Conservation (phyloP, 2,329 filamentous ascomycete species). For the Sphaerulina populicola region DNA sequence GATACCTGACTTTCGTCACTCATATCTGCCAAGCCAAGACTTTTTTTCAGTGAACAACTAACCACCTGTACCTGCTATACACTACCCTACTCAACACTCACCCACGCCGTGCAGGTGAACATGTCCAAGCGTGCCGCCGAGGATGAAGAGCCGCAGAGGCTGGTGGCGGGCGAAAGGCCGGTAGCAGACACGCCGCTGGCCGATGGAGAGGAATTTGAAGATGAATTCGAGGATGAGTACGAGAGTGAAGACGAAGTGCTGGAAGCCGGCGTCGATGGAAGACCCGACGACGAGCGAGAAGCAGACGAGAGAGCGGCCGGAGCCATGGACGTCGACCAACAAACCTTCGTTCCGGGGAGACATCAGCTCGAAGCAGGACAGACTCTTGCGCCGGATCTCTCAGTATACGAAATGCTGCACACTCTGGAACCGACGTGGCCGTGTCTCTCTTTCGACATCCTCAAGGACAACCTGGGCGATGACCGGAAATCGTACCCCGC, state of each 20-base stretch:
- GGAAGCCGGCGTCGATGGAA: conserved; percentile 86
- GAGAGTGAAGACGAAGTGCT: conserved; percentile 85
- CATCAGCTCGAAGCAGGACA: conserved; percentile 86
- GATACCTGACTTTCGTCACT: too few relatives aligned
- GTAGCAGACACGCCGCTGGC: conserved; percentile 43
- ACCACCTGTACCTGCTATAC: conserved; percentile 17
- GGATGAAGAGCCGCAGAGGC: conserved; percentile 42
- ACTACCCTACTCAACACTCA: too few relatives aligned
- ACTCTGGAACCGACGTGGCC: conserved; percentile 91
- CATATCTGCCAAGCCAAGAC: too few relatives aligned
- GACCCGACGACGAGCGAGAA: conserved; percentile 85
- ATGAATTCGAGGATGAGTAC: conserved; percentile 87
- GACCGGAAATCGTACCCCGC: conserved; percentile 88
- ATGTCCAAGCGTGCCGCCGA: conserved; percentile 58
- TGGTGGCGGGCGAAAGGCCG: conserved; percentile 56
- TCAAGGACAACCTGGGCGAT: conserved; percentile 78
- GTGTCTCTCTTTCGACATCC: conserved; percentile 88
- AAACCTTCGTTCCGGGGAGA: conserved; percentile 90
- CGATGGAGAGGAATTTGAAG: conserved; percentile 70
- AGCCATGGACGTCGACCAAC: conserved; percentile 90
- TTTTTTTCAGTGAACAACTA: conserved; percentile 15
- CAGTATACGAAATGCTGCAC: conserved; percentile 98
- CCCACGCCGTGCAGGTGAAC: conserved; percentile 22
- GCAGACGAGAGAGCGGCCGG: conserved; percentile 68
- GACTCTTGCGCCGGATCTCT: conserved; percentile 79